Evolutionary conservation across 768 basidiomycete genomes (phyloP).

Genomic region (Flagelloscypha sp.): DNA sequence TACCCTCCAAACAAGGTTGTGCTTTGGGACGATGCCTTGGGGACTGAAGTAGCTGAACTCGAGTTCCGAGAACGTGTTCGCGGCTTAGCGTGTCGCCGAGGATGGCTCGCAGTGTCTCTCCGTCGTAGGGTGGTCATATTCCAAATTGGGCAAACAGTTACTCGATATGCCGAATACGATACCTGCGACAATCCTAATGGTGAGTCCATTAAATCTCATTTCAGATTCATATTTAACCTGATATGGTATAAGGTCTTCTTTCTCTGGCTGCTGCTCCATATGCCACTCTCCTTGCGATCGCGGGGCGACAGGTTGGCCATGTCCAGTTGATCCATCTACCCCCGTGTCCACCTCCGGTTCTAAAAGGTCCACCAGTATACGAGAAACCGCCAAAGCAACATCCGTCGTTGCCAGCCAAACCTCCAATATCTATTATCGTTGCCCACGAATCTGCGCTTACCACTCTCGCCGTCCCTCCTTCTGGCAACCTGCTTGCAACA

Average conservation of each 20-base stretch:
- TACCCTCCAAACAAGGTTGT: conserved; percentile 92
- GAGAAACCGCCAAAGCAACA: conserved; percentile 45
- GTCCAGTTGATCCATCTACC: conserved; percentile 83
- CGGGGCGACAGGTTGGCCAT: conserved; percentile 81
- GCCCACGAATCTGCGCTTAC: conserved; percentile 78
- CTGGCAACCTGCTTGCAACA: conserved; percentile 75
- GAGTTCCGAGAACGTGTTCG: conserved; percentile 83
- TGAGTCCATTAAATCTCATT: conserved; percentile 22
- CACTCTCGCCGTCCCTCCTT: conserved; percentile 68
- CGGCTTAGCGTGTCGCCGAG: conserved; percentile 71
- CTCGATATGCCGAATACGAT: conserved; percentile 71
- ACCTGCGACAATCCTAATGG: conserved; percentile 84
- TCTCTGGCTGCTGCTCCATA: conserved; percentile 71
- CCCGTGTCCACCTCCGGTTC: conserved; percentile 57
- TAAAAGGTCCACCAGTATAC: conserved; percentile 48
- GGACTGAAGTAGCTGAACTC: conserved; percentile 77
- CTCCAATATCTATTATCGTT: conserved; percentile 71
- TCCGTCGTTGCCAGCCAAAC: conserved; percentile 48
- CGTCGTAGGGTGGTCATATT: conserved; percentile 75
- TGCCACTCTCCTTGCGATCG: conserved; percentile 77
- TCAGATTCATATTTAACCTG: conserved; percentile 1
- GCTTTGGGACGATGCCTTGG: conserved; percentile 76
- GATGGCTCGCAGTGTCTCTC: conserved; percentile 78
- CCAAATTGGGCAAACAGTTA: conserved; percentile 53
- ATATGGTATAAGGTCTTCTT: conserved; percentile 54